Percentiles rank a stretch among this genome's conserved stretches.
Conservation (phyloP, 176 grass and related monocot genomes). For the Carex scoparia region DNA sequence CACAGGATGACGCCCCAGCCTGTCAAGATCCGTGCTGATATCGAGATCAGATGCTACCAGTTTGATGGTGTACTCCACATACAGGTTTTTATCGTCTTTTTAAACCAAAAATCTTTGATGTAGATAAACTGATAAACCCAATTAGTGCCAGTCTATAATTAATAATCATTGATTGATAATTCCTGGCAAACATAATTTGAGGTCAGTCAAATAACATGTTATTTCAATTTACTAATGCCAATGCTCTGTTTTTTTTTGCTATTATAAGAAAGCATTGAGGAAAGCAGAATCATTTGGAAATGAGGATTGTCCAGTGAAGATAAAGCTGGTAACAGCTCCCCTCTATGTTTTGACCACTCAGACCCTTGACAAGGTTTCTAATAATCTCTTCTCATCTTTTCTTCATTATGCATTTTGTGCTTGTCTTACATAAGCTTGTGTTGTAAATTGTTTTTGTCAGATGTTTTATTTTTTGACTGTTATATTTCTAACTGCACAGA, state of each 20-base stretch:
- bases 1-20: constrained; percentile 83
- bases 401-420: neutral
- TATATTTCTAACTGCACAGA: constrained; percentile 33
- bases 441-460: neutral
- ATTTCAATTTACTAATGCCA: neutral
- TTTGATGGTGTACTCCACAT: constrained; percentile 92
- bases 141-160: neutral
- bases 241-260: neutral
- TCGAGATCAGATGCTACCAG: constrained; percentile 90
- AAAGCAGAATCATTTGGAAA: constrained; percentile 76
- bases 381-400: constrained; percentile 10
- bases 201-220: neutral
- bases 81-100: constrained; percentile 47
- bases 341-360: constrained; percentile 92
- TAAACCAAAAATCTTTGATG: neutral
- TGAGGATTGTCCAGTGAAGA: constrained; percentile 82
- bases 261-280: constrained; percentile 64
- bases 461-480: neutral
- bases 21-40: constrained; percentile 81
- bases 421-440: neutral
- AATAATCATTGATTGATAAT: neutral
- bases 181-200: neutral
- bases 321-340: constrained; percentile 79
- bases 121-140: neutral
- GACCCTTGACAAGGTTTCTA: constrained; percentile 74